Percentiles rank a stretch among this genome's conserved stretches.
These are phyloP conservation scores for Sarocladium strictum DNA, from an alignment of 2,329 filamentous ascomycete species.

Conservation along the genomic window DNA sequence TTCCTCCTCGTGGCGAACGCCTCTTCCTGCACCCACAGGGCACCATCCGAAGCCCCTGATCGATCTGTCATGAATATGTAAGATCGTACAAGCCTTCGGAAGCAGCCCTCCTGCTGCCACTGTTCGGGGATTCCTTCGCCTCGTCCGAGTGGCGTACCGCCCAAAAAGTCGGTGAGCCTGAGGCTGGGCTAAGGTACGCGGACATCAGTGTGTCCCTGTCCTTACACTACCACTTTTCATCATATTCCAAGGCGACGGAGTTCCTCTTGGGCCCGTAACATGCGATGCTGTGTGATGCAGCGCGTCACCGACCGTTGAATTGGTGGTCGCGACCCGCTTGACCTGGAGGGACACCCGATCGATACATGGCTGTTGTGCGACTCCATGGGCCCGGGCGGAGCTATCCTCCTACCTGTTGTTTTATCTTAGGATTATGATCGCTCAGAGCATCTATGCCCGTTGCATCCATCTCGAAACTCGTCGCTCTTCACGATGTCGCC, in stretches of 20 bases:
- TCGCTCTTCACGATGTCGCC: too few species aligned
- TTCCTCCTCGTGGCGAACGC: not conserved
- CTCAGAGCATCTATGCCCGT: too few species aligned
- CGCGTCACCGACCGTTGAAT: not conserved
- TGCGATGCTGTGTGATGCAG: not conserved
- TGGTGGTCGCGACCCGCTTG: not conserved
- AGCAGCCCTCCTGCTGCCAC: not conserved
- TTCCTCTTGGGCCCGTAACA: not conserved
- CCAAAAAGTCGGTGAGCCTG: conserved; percentile 6
- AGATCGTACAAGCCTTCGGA: not conserved
- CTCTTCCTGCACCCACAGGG: not conserved
- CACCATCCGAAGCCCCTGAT: not conserved
- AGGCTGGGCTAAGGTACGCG: not conserved
- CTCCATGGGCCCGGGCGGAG: not conserved
- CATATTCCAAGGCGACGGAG: not conserved
- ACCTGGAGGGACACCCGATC: not conserved
- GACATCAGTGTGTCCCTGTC: not conserved
- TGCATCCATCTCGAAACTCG: too few species aligned
- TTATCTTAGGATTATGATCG: not conserved
- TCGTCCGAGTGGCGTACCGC: conserved; percentile 7
- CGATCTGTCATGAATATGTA: conserved; percentile 1
- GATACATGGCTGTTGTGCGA: not conserved
- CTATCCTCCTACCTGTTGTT: too few species aligned
- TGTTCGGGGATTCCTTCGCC: not conserved
- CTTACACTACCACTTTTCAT: not conserved